Base-by-base conservation (phyloP, 78 protist genomes). In the Dictyostelium firmibasis region DNA sequence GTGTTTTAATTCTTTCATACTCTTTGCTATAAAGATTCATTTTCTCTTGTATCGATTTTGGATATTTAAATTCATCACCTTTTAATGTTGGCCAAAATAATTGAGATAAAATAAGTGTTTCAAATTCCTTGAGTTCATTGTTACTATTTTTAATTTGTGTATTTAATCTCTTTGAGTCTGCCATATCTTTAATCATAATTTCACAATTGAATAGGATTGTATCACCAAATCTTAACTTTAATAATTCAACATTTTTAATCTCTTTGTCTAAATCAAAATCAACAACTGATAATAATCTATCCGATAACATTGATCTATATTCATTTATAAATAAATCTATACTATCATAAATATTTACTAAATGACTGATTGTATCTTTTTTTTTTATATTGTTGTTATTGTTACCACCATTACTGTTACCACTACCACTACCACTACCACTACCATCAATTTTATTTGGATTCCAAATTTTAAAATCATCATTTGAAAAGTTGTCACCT, bases 151-250 rank as follows among this genome's bases (percentile, higher is more conserved):
- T 18, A 43, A 85, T 83, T 64, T 86, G 92, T 29, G 27, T 79
- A 81, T 91, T 84, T 72, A 96, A 18, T 36, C 98, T 83, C 78
- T 88, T 92, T 16, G 98, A 97, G 36, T 98, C 98, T 31, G 92
- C 25, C n/a, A 98, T 50, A 85, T 98, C 98, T 43, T 77, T 69
- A 35, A 98, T 72, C 98, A 98, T 98, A 64, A 98, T 87, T 38
- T 98, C 98, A 83, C 98, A 96, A 31, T 25, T 38, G 23, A 78
- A 86, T 57, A 98, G 25, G 41, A 85, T 33, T 16, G 33, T 14
- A 47, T 98, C 98, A n/a, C 98, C 98, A 74, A 98, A 98, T n/a
- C 98, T 91, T 33, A 96, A 67, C 83, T 98, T 98, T 47, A 98
- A 81, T 53, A 97, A 76, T 74, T 98, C 98, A 4, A 96, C 50